These are phyloP conservation scores for Neophaeococcomyces aloes DNA, from an alignment of 2,329 filamentous ascomycete genomes.

Conservation along the genomic window DNA sequence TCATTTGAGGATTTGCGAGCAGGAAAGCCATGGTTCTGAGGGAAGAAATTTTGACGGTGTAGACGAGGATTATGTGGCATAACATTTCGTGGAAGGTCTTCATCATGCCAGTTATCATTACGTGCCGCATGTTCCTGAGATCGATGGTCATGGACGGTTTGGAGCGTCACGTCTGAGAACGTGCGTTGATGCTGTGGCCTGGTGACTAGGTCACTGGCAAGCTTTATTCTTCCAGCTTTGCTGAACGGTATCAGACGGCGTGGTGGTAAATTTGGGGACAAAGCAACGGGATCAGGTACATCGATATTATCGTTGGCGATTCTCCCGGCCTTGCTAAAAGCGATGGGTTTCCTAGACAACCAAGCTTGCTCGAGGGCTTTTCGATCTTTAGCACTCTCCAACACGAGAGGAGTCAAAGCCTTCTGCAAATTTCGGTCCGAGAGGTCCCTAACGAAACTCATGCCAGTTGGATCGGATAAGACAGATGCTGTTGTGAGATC, in stretches of 20 bases:
- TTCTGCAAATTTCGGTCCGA: slow-evolving; percentile 27
- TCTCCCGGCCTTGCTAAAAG: slow-evolving; percentile 18
- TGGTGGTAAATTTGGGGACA: neutral
- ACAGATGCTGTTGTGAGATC: slow-evolving; percentile 10
- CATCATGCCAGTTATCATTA: slow-evolving; percentile 8
- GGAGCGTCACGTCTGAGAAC: slow-evolving; percentile 3
- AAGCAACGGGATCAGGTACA: slow-evolving; percentile 1
- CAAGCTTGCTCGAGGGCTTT: slow-evolving; percentile 30
- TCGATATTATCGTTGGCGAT: slow-evolving; percentile 1
- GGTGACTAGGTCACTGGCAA: slow-evolving; percentile 2
- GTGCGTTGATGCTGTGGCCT: slow-evolving; percentile 1
- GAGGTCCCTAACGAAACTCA: slow-evolving; percentile 27
- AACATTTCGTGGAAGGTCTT: neutral
- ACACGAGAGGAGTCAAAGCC: slow-evolving; percentile 27
- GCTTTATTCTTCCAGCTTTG: slow-evolving; percentile 7
- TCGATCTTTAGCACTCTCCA: slow-evolving; percentile 26
- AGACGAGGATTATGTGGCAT: slow-evolving; percentile 7
- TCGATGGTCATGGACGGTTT: neutral
- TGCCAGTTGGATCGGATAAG: slow-evolving; percentile 23
- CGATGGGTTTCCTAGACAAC: slow-evolving; percentile 29
- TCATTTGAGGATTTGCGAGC: neutral
- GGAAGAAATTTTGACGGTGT: slow-evolving; percentile 1
- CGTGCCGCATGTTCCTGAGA: neutral
- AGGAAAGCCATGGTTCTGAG: slow-evolving; percentile 6
- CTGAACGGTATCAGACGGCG: slow-evolving; percentile 4